Base-by-base conservation (phyloP, 371 early-diverging fungal genomes). In the Actinomucor elegans region DNA sequence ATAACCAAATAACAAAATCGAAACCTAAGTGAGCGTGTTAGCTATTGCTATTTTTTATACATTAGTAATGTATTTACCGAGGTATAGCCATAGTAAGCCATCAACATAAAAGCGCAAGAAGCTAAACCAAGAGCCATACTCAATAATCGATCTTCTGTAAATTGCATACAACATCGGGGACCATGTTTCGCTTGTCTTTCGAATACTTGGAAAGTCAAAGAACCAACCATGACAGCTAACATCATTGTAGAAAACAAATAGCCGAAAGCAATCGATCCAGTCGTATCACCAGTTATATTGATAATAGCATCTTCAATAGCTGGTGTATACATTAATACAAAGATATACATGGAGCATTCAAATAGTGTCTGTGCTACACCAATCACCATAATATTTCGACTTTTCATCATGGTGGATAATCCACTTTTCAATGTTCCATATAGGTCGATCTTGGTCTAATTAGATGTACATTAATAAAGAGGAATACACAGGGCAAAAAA, bases 281-380 rank as follows among this genome's bases (percentile, higher is more conserved):
- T 17, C 28, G 47, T 7, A 5, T 43, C 14, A 45, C 48, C 52
- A 20, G 32, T 41, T n/a, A 43, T 33, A 20, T 44, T 20, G 15
- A 49, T 24, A 18, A 57, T 50, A 4, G 59, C 51, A 44, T 57
- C 61, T 61, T 89, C 89, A 20, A 92, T 56, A 7, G 87, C 82
- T 4, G 90, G 90, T 2, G 80, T 79, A 71, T 86, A 92, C 10
- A 92, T 61, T 41, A 92, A 55, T n/a, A 91, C 90, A 66, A 91
- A 91, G 2, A 82, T 83, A 67, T 91, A 91, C 91, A 91, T 91
- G 52, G 88, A 81, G 36, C 84, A 81, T 57, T 92, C 92, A 69
- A 89, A 90, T 7, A 84, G 69, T 4, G 83, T 83, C 61, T 90
- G 90, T 24, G 89, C 90, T 10, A 79, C 52, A 5, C 90, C 90